A percentile compares a stretch with the other conserved stretches of the same genome.
Evolutionary conservation across 192 early-diverging fungal species (phyloP).

Genomic region (Allomyces macrogynus): DNA sequence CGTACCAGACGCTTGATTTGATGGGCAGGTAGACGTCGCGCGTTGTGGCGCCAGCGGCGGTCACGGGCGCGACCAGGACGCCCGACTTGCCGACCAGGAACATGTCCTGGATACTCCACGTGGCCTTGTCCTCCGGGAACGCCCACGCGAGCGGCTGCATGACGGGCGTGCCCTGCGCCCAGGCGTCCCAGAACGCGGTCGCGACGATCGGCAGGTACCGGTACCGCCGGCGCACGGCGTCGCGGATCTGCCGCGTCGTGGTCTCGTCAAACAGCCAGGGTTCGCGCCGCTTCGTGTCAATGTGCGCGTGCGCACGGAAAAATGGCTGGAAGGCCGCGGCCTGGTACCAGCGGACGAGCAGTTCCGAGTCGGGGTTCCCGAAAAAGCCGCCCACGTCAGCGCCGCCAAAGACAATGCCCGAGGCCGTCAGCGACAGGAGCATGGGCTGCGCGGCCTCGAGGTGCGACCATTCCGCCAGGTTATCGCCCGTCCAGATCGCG

Average conservation of each 20-base stretch:
- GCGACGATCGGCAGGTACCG: slow-evolving; percentile 76
- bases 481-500: slow-evolving; percentile 97
- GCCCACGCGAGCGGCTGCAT: slow-evolving; percentile 76
- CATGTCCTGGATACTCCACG: slow-evolving; percentile 64
- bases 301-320: slow-evolving; percentile 92
- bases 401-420: slow-evolving; percentile 74
- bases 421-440: slow-evolving; percentile 65
- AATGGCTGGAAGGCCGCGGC: slow-evolving; percentile 86
- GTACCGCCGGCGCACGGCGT: slow-evolving; percentile 65
- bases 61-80: slow-evolving; percentile 52
- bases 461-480: slow-evolving; percentile 73
- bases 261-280: slow-evolving; percentile 89
- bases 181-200: slow-evolving; percentile 70
- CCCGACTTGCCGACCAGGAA: slow-evolving; percentile 67
- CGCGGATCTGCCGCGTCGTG: slow-evolving; percentile 52
- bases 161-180: slow-evolving; percentile 51
- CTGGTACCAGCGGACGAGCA: slow-evolving; percentile 98
- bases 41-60: slow-evolving; percentile 27
- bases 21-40: slow-evolving; percentile 52
- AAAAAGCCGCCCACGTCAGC: slow-evolving; percentile 99
- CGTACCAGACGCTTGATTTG: slow-evolving; percentile 35
- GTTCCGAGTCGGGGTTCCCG: slow-evolving; percentile 69
- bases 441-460: slow-evolving; percentile 65
- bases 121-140: slow-evolving; percentile 55
- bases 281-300: slow-evolving; percentile 90